Evolutionary conservation across 2,329 filamentous ascomycete species (phyloP), one percentile per base, ranked within the genome.

Genomic region (Camillea tinctor): DNA sequence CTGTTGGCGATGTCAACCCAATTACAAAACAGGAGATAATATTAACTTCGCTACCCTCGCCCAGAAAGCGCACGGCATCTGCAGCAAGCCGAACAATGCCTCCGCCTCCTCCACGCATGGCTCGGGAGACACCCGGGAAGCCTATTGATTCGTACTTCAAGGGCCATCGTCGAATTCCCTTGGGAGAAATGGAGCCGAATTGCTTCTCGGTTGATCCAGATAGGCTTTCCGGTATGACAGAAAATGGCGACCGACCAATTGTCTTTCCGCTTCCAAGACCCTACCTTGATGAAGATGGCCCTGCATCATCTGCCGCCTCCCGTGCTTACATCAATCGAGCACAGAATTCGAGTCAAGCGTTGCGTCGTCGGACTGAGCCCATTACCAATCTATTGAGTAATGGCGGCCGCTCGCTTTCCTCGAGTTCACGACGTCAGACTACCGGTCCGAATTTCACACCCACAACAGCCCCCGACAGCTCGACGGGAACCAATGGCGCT

Each of bases 1-100:
- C 95, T 22, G 79, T 74, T 44, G 95, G 95, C 40, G 90, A 97
- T 66, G 76, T 97, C 52, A 89, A 98, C 73, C 95, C 95, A 1
- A 95, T 94, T 66, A 96, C 93, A 1, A 98, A 97, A 75, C 74
- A 88, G 61, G 83, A 81, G 20, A 84, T 87, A 20, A 55, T 76
- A n/a, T 62, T 81, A 49, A 68, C 74, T 7, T 66, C 71, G 11
- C 76, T 78, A 17, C 79, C 81, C 11, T 73, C 73, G 3, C 76
- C 76, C 59, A 72, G 75, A 56, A 76, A 76, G 60, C 75, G 75
- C 40, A 74, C 72, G 52, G 71, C 72, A 48, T 69, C 72, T 5
- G 68, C 67, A 20, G 62, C 67, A 15, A 58, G 61, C 22, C 62
- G 64, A 40, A 58, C 60, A 55, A 21, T 52, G 51, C 55, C 64